Evolutionary conservation across 2,329 filamentous ascomycete genomes (phyloP).

Genomic region (Fusarium papillatum): DNA sequence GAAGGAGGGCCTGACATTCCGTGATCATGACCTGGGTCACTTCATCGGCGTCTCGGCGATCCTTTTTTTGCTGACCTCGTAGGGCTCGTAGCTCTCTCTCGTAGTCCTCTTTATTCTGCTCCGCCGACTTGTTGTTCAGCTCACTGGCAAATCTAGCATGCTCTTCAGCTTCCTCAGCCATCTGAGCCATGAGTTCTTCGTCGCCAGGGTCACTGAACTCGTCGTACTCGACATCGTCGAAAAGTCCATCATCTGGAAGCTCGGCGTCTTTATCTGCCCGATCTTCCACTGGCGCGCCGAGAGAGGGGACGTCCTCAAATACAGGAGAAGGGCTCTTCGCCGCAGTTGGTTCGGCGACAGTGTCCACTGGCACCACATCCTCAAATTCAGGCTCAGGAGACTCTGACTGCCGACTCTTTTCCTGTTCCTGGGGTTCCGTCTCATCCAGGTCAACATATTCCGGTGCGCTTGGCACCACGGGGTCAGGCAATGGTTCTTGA

Average conservation of each 20-base stretch:
- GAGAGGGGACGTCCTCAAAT: conserved; percentile 27
- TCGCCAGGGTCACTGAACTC: conserved; percentile 91
- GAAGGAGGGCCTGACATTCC: conserved; percentile 92
- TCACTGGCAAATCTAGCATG: conserved; percentile 93
- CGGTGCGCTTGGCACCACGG: conserved; percentile 10
- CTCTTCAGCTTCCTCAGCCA: conserved; percentile 92
- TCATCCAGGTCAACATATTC: conserved; percentile 8
- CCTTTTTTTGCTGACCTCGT: conserved; percentile 95
- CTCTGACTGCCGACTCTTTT: conserved; percentile 47
- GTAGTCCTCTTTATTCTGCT: conserved; percentile 82
- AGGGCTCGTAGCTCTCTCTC: conserved; percentile 90
- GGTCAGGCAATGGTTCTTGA: background rate
- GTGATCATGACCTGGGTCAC: conserved; percentile 96
- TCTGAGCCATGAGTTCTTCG: conserved; percentile 86
- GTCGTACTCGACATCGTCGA: conserved; percentile 75
- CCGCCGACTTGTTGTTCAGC: conserved; percentile 81
- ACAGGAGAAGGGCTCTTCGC: conserved; percentile 26
- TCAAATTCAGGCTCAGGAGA: conserved; percentile 54
- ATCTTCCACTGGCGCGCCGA: background rate
- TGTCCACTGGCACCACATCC: conserved; percentile 48
- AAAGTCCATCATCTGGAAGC: conserved; percentile 56
- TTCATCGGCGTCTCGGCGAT: conserved; percentile 95
- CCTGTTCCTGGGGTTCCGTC: conserved; percentile 3
- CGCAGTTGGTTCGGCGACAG: conserved; percentile 9
- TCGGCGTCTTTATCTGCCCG: conserved; percentile 11